These are phyloP conservation scores for Paxillus involutus DNA, from an alignment of 768 basidiomycete species.

Conservation along the genomic window DNA sequence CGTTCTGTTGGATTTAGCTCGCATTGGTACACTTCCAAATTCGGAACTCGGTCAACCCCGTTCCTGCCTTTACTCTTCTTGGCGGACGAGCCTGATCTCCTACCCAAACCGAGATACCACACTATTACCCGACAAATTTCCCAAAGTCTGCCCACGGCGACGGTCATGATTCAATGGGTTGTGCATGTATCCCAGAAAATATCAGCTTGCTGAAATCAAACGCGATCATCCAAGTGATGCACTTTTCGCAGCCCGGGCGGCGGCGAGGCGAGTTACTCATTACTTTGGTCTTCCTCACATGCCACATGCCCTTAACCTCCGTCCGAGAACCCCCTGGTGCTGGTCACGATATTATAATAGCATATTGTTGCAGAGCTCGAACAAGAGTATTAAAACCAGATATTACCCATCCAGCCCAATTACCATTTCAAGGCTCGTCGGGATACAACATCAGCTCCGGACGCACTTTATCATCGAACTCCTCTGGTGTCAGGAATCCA, in stretches of 20 bases:
- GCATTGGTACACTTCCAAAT: slow-evolving; percentile 33
- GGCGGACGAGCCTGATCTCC: slow-evolving; percentile 19
- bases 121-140: background rate
- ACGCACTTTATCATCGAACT: slow-evolving; percentile 92
- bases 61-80: slow-evolving; percentile 22
- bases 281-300: background rate
- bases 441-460: slow-evolving; percentile 90
- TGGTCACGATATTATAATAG: background rate
- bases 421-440: slow-evolving; percentile 40
- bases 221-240: background rate
- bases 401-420: background rate
- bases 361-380: background rate
- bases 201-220: background rate
- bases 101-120: background rate
- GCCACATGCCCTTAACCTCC: background rate
- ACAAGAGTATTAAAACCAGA: background rate
- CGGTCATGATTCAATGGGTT: background rate
- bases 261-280: background rate
- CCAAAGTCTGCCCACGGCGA: too few relatives aligned
- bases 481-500: slow-evolving; percentile 82
- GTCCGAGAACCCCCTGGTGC: too few relatives aligned
- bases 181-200: background rate
- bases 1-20: slow-evolving; percentile 37
- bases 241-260: background rate
- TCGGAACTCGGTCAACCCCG: slow-evolving; percentile 23